Base-by-base conservation (phyloP, 164 flowering plant genomes). In the Nymphaea thermarum region DNA sequence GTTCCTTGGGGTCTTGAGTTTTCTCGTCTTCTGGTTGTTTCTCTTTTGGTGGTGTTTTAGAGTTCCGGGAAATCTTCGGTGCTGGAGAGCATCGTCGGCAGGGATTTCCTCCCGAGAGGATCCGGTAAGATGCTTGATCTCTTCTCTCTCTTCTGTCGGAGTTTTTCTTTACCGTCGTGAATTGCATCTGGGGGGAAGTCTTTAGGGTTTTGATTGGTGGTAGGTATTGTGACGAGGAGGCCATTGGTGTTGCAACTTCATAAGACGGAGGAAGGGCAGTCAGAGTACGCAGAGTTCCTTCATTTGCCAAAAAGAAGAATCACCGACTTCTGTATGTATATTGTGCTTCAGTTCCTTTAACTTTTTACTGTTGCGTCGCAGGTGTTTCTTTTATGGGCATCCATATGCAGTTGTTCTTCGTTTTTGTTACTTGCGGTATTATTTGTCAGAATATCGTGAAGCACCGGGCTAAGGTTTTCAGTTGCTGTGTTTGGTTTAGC, bases 41-140 rank as follows among this genome's bases (percentile, higher is more conserved):
- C 14, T 51, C 8, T 51, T 15, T 47, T 55, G 43, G 25, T 55
- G 43, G 25, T 11, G 75, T 42, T 36, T 64, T 83, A 89, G 96
- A 89, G 96, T 76, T 89, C 96, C 1, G 96, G 91, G 8, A 89
- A 89, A 68, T 87, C 93, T 53, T 89, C 96, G 1, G 96, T 89
- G 44, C 64, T 89, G 65, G 96, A 89, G 80, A 89, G 96, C 79
- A 84, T 87, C 8, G 93, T 87, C 0, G 96, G 96, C 16, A 79
- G 91, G 3, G 96, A 89, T 76, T 89, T 87, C 68, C 93, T 89
- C 68, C 96, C 96, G 6, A 68, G 96, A 67, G 96, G 96, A 78
- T 89, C 96, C 5, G 96, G 96, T 85, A 57, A 73, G 78, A 36
- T 25, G 65, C 63, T 25, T 43, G 6, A 5, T 15, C 25, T 15